Base-by-base conservation (phyloP, 352 stramenopile genomes). In the Phytopythium kandeliae region DNA sequence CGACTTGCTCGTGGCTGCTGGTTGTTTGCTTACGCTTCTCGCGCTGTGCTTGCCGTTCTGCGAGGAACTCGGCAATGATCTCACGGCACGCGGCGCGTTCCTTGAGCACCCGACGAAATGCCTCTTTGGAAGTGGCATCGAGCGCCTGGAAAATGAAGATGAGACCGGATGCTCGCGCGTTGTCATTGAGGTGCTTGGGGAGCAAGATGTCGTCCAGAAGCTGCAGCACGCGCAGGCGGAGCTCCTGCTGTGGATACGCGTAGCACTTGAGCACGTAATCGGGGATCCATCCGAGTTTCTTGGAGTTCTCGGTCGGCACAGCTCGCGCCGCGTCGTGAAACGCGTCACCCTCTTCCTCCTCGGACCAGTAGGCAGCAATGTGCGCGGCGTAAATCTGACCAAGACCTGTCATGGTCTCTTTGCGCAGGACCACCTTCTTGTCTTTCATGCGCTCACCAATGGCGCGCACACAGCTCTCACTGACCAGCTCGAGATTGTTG, bases 391-490 rank as follows among this genome's bases (percentile, higher is more conserved):
- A 95, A 13, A 93, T 78, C 62, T 93, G 85, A 24, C 80, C 89
- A 16, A 95, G 63, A 0, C 85, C 85, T 13, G 85, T 95, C 85
- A 95, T 95, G 11, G 85, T 88, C 58, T 95, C 85, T 49, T 93
- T 95, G 16, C 85, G 65, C 24, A 93, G 36, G 0, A 71, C 48
- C 1, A 92, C 74, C 44, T 80, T 89, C 51, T 95, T 95, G 59
- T 95, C 85, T 52, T 93, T 93, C 81, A 95, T 90, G 11, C 85
- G 80, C 50, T 95, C 85, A 17, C 82, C 85, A 9, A 93, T 76
- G 44, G 82, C 65, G 3, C 74, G 72, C 4, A 95, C 66, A 40
- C 76, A 86, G 15, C 80, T 64, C 30, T 86, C 74, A 38, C 69
- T 84, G 13, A 93, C 74, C 22, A 71, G 45, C n/a, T 79, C 68